Percentiles rank a stretch among this genome's conserved stretches.
Evolutionary conservation across 805 yeast species (phyloP).

Genomic region (Scheffersomyces lignosus): DNA sequence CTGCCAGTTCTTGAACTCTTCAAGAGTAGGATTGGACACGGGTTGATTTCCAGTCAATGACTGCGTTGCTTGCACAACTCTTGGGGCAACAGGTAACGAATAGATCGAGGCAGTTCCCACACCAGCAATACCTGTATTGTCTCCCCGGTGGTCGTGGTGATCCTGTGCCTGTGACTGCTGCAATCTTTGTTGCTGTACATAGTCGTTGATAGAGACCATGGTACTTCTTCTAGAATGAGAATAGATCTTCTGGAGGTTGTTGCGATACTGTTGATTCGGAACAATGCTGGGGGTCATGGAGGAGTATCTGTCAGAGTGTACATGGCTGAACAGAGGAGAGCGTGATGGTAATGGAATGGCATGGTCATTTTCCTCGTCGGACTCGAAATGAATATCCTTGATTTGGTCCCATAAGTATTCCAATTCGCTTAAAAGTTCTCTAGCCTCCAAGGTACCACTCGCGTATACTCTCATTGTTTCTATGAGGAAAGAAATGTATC

Average conservation of each 20-base stretch:
- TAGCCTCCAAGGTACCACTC: slow-evolving; percentile 62
- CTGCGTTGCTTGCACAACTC: slow-evolving; percentile 1
- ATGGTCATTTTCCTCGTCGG: slow-evolving; percentile 30
- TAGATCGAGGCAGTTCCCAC: slow-evolving; percentile 11
- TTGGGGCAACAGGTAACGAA: slow-evolving; percentile 9
- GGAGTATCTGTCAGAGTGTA: slow-evolving; percentile 36
- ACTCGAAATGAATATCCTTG: slow-evolving; percentile 42
- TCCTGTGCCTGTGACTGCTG: slow-evolving; percentile 8
- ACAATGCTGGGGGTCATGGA: slow-evolving; percentile 32
- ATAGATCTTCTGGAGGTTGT: slow-evolving; percentile 42
- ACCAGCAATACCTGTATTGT: slow-evolving; percentile 9
- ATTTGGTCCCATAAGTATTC: slow-evolving; percentile 77
- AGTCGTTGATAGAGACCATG: slow-evolving; percentile 34
- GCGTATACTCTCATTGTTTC: slow-evolving; percentile 74
- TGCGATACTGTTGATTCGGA: slow-evolving; percentile 29
- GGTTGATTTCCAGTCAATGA: slow-evolving; percentile 3
- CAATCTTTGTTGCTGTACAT: slow-evolving; percentile 33
- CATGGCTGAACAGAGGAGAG: slow-evolving; percentile 36
- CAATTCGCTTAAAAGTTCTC: slow-evolving; percentile 64
- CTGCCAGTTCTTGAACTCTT: slow-evolving; percentile 54
- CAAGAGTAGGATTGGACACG: slow-evolving; percentile 11
- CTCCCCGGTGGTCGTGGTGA: slow-evolving; percentile 2
- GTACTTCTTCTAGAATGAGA: slow-evolving; percentile 44
- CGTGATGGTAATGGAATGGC: slow-evolving; percentile 28
- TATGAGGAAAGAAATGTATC: slow-evolving; percentile 65